Percentiles rank a stretch among this genome's conserved stretches.
Conservation (phyloP, 129 eudicot species). For the Centrapalus pauciflorus region DNA sequence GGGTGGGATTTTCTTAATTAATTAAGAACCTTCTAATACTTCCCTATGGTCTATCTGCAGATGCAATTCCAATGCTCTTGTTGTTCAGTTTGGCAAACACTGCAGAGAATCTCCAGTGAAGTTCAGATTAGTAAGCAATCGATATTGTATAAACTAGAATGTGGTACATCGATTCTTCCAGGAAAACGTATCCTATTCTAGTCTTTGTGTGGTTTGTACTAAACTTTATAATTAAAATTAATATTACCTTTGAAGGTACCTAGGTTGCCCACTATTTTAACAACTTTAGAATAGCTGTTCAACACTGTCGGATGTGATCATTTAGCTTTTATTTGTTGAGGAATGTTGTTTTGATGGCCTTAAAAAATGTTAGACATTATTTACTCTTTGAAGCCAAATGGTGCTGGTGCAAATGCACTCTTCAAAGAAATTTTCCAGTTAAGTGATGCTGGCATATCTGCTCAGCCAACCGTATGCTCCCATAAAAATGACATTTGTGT, state of each 20-base stretch:
- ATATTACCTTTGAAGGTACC: not conserved
- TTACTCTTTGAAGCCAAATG: conserved; percentile 53
- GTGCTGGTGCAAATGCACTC: conserved; percentile 49
- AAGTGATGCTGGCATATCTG: conserved; percentile 19
- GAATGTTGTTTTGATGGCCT: conserved; percentile 1
- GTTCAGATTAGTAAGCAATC: conserved; percentile 48
- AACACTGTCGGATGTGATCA: too few species aligned
- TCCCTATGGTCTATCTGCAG: conserved; percentile 23
- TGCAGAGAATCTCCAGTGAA: conserved; percentile 32
- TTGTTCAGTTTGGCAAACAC: conserved; percentile 47
- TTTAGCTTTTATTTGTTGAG: not conserved
- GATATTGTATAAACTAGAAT: conserved; percentile 54
- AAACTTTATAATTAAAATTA: not conserved
- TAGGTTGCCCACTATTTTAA: not conserved
- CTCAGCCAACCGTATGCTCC: conserved; percentile 32
- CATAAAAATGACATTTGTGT: conserved; percentile 36
- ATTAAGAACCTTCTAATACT: too few species aligned
- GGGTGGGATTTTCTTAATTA: too few species aligned
- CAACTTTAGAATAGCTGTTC: not conserved
- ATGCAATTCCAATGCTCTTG: conserved; percentile 46
- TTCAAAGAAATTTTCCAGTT: conserved; percentile 57
- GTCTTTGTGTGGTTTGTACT: conserved; percentile 2
- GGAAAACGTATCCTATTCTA: conserved; percentile 59
- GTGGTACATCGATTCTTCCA: conserved; percentile 44
- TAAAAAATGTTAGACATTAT: conserved; percentile 45